A percentile compares a stretch with the other conserved stretches of the same genome.
phyloP scores from a whole-genome alignment of 306 rosid genomes.

The Dalbergia cochinchinensis region DNA sequence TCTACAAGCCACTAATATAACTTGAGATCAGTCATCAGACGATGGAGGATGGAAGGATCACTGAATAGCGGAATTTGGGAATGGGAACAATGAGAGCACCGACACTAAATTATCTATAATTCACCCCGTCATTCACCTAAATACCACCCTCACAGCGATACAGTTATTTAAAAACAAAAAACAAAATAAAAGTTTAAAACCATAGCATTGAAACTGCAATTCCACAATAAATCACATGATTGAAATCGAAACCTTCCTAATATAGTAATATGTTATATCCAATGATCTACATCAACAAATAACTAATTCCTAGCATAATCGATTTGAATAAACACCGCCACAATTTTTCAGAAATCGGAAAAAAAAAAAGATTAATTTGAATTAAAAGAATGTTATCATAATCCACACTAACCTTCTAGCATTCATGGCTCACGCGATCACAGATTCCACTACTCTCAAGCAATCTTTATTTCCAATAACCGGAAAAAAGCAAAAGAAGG shows the following conservation, averaged over 20 bases:
- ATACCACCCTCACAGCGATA: neutral
- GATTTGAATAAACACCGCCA: conserved; percentile 29
- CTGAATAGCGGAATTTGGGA: neutral
- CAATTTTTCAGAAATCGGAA: neutral
- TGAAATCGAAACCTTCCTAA: conserved; percentile 26
- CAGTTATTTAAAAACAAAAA: neutral
- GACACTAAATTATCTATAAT: neutral
- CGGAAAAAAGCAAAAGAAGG: neutral
- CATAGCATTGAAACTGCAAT: neutral
- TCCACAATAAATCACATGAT: neutral
- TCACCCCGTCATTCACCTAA: neutral
- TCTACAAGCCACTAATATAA: conserved; percentile 15
- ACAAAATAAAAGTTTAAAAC: neutral
- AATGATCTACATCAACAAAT: conserved; percentile 41
- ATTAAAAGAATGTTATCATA: neutral
- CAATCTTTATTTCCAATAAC: conserved; percentile 17
- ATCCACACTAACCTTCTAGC: conserved; percentile 49
- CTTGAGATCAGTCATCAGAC: neutral
- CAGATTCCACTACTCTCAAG: conserved; percentile 13
- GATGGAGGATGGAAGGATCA: conserved; percentile 22
- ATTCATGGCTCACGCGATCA: conserved; percentile 47
- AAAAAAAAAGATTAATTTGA: neutral
- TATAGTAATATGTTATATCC: neutral
- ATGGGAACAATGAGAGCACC: neutral
- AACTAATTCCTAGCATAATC: neutral